Evolutionary conservation across 768 basidiomycete genomes (phyloP).

Genomic region (Suillus placidus): DNA sequence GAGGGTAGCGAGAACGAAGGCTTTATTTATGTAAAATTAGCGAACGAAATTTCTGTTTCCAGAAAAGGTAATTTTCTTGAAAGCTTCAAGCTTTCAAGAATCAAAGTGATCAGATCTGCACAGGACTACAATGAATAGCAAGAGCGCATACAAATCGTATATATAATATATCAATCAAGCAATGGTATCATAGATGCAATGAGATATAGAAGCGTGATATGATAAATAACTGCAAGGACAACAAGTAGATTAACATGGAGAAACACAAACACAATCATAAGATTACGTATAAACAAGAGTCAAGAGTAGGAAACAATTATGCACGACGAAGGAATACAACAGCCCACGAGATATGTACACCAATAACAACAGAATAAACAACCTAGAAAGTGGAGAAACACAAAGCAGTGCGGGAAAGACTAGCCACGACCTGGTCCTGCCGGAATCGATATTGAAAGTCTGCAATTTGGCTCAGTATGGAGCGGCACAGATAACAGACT

Average conservation of each 20-base stretch:
- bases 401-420: conserved; percentile 48
- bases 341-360: conserved; percentile 8
- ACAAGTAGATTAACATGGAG: conserved; percentile 14
- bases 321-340: conserved; percentile 15
- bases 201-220: conserved; percentile 9
- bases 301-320: conserved; percentile 11
- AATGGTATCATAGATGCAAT: conserved; percentile 12
- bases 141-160: conserved; percentile 8
- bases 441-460: conserved; percentile 71
- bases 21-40: not conserved
- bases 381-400: conserved; percentile 62
- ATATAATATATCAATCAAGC: conserved; percentile 10
- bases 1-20: not conserved
- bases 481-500: conserved; percentile 2
- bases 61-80: not conserved
- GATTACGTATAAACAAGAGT: conserved; percentile 13
- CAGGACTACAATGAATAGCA: not conserved
- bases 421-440: conserved; percentile 48
- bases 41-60: not conserved
- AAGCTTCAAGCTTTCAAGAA: not conserved
- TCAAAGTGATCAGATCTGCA: too few relatives aligned
- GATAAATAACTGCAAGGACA: conserved; percentile 16
- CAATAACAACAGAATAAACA: conserved; percentile 19
- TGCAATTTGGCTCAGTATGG: conserved; percentile 20
- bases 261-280: conserved; percentile 10